Base-by-base conservation (phyloP, 768 basidiomycete species). In the Aureoboletus auriporus region DNA sequence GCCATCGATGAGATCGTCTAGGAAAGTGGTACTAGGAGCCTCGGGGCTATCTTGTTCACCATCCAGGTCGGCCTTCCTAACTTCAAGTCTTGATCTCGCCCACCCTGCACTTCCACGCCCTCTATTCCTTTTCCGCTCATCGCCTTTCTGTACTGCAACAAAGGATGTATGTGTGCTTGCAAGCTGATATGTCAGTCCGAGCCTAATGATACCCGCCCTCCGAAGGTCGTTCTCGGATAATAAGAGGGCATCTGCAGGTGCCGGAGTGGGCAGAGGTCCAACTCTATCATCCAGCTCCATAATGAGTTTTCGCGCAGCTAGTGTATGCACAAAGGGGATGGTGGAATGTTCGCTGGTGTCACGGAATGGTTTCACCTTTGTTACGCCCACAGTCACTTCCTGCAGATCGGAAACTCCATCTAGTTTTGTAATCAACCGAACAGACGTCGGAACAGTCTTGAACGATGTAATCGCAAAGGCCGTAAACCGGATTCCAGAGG, bases 301-400 rank as follows among this genome's bases (percentile, higher is more conserved):
- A n/a, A 84, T 77, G 27, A 84, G 66, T 12, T 67, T 65, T 48
- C 76, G 74, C 2, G 80, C 82, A 6, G 79, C 75, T 34, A 84
- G 65, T 0, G 75, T 72, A 55, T 84, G 83, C 26, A 84, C 59
- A 13, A 76, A 63, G 47, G 55, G 70, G 42, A 50, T 67, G 44
- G 27, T 13, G 0, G 57, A 56, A 17, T 57, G 16, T 1, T 44
- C 46, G 16, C 45, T 17, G 7, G 52, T 47, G 8, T 60, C 49
- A 26, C 51, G 54, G 47, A 64, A 64, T 6, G 64, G 61, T 31
- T 60, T 63, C 31, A 64, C 62, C 26, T 48, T 44, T 11, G 51
- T 51, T 1, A 72, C 62, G 2, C 36, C 31, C 1, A 72, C 55
- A 2, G 8, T 27, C 0, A 55, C 33, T 10, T 63, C 57, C 4